These are phyloP conservation scores for Tylopilus orsonianus DNA, from an alignment of 1,284 basidiomycete species.

Conservation along the genomic window DNA sequence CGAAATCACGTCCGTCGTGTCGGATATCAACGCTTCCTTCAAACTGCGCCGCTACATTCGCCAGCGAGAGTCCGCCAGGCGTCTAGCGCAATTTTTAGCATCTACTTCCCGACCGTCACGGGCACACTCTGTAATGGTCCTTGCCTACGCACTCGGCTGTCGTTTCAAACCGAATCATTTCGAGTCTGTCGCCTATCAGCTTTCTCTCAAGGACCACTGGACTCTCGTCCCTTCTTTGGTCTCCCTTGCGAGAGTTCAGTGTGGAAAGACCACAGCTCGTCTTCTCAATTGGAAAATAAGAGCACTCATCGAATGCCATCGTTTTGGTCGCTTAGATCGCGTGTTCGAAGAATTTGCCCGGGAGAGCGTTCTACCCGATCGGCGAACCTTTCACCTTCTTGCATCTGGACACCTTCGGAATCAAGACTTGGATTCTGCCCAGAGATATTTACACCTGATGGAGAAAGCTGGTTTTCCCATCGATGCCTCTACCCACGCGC, in stretches of 20 bases:
- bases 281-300: slow-evolving; percentile 69
- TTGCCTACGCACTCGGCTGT: slow-evolving; percentile 51
- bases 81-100: slow-evolving; percentile 47
- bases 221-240: slow-evolving; percentile 46
- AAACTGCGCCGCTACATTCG: slow-evolving; percentile 34
- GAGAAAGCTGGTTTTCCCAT: slow-evolving; percentile 50
- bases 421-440: slow-evolving; percentile 56
- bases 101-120: slow-evolving; percentile 39
- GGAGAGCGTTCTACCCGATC: slow-evolving; percentile 47
- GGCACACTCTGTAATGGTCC: slow-evolving; percentile 44
- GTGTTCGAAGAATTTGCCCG: slow-evolving; percentile 51
- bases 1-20: slow-evolving; percentile 27
- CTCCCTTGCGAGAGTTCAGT: slow-evolving; percentile 45
- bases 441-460: slow-evolving; percentile 54
- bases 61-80: slow-evolving; percentile 41
- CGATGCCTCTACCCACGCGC: slow-evolving; percentile 57
- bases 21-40: slow-evolving; percentile 25
- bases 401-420: slow-evolving; percentile 68
- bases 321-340: slow-evolving; percentile 45
- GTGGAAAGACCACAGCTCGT: slow-evolving; percentile 48
- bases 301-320: slow-evolving; percentile 52
- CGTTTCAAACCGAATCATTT: slow-evolving; percentile 53
- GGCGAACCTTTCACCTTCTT: slow-evolving; percentile 65
- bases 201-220: slow-evolving; percentile 53
- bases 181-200: slow-evolving; percentile 51